phyloP scores from a whole-genome alignment of 495 filamentous ascomycete genomes.

The Aspergillus bertholletiae region DNA sequence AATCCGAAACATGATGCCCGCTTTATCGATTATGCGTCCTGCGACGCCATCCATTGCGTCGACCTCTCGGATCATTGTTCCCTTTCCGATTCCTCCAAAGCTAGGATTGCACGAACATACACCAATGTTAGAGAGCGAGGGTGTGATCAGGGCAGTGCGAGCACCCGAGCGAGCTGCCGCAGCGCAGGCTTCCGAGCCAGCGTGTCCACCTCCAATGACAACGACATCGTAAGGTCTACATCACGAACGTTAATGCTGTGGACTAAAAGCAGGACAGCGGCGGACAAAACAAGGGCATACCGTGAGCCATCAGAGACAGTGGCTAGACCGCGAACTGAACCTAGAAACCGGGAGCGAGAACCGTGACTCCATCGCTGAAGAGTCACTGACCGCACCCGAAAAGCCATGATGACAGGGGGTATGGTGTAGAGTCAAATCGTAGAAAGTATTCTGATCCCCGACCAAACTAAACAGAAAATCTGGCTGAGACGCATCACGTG shows the following conservation, averaged over 20 bases:
- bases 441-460: neutral
- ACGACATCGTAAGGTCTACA: conserved; percentile 82
- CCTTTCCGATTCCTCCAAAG: conserved; percentile 98
- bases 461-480: neutral
- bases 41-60: conserved; percentile 93
- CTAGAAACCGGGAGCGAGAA: conserved; percentile 18
- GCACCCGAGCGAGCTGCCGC: conserved; percentile 88
- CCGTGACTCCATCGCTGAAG: conserved; percentile 30
- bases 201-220: conserved; percentile 94
- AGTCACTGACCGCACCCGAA: conserved; percentile 28
- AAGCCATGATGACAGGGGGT: conserved; percentile 27
- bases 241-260: neutral
- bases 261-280: neutral
- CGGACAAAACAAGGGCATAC: conserved; percentile 23
- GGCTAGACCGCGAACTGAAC: conserved; percentile 35
- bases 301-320: conserved; percentile 43
- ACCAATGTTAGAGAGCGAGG: conserved; percentile 81
- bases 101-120: conserved; percentile 97
- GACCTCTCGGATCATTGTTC: conserved; percentile 91
- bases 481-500: conserved; percentile 2
- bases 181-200: conserved; percentile 90
- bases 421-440: neutral
- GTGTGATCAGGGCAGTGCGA: conserved; percentile 84
- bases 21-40: conserved; percentile 87
- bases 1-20: conserved; percentile 85